phyloP scores from a whole-genome alignment of 2,329 filamentous ascomycete species.

The Aureobasidium sp. region DNA sequence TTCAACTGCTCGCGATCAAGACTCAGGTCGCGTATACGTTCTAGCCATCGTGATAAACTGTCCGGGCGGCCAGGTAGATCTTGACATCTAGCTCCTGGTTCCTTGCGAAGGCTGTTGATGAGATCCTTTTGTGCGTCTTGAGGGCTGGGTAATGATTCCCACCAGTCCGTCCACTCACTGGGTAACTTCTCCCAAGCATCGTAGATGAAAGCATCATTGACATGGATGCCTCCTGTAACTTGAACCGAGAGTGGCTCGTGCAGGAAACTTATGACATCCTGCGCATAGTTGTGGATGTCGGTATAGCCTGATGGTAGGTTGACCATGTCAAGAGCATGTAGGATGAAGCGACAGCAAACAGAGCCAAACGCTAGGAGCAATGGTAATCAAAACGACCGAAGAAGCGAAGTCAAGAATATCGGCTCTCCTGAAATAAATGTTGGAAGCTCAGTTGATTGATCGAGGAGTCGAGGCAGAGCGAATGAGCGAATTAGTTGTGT shows the following conservation, averaged over 20 bases:
- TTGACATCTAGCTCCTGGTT: background rate
- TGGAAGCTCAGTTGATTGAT: background rate
- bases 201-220: constrained; percentile 15
- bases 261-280: constrained; percentile 10
- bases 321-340: background rate
- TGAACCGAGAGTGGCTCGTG: constrained; percentile 12
- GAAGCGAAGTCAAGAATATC: too few relatives aligned
- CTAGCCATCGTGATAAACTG: constrained; percentile 11
- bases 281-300: constrained; percentile 3
- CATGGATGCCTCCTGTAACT: constrained; percentile 15
- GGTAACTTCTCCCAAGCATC: constrained; percentile 13
- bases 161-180: constrained; percentile 13
- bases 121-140: constrained; percentile 14
- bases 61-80: constrained; percentile 5
- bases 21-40: constrained; percentile 10
- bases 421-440: too few relatives aligned
- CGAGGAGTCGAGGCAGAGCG: background rate
- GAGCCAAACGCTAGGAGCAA: too few relatives aligned
- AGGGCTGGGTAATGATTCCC: constrained; percentile 2
- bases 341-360: too few relatives aligned
- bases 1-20: constrained; percentile 11
- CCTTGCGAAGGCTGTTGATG: constrained; percentile 11
- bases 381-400: too few relatives aligned
- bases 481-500: background rate
- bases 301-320: background rate